Evolutionary conservation across 352 stramenopile genomes (phyloP).

Genomic region (Aphanomyces stellatus): DNA sequence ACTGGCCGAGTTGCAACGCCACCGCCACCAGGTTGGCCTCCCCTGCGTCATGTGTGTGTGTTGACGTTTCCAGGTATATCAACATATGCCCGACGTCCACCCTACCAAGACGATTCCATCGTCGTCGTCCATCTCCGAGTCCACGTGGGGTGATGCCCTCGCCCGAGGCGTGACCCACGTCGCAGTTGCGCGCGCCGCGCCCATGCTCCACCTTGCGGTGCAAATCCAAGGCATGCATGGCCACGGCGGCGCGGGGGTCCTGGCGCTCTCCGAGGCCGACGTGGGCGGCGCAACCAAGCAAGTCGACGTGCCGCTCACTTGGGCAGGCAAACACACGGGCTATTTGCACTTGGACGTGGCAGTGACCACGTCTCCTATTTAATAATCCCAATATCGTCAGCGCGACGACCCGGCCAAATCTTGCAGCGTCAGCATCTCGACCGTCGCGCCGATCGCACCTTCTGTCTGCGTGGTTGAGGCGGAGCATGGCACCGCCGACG

Average conservation of each 20-base stretch:
- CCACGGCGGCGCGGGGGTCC: background rate
- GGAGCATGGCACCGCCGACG: too few species aligned
- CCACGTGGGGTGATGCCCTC: constrained; percentile 38
- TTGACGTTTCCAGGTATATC: too few species aligned
- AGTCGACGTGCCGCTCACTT: constrained; percentile 63
- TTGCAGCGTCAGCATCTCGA: too few species aligned
- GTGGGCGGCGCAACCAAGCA: constrained; percentile 31
- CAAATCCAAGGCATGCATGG: background rate
- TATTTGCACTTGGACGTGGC: constrained; percentile 47
- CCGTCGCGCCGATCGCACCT: too few species aligned
- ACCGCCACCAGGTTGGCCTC: constrained; percentile 38
- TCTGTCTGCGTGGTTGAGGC: too few species aligned
- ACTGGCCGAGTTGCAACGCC: constrained; percentile 59
- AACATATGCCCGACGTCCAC: too few species aligned
- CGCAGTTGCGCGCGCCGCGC: constrained; percentile 36
- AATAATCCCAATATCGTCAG: too few species aligned
- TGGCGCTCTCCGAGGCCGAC: background rate
- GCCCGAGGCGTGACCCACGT: constrained; percentile 60
- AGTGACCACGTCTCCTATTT: too few species aligned
- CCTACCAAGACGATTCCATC: too few species aligned
- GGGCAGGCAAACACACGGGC: constrained; percentile 58
- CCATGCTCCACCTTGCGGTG: constrained; percentile 34
- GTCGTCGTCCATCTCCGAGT: constrained; percentile 63
- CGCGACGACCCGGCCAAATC: background rate
- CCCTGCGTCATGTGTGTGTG: background rate